A percentile compares a stretch with the other conserved stretches of the same genome.
Evolutionary conservation across 1,284 basidiomycete genomes (phyloP).

Genomic region (Cutaneotrichosporon dermatis): DNA sequence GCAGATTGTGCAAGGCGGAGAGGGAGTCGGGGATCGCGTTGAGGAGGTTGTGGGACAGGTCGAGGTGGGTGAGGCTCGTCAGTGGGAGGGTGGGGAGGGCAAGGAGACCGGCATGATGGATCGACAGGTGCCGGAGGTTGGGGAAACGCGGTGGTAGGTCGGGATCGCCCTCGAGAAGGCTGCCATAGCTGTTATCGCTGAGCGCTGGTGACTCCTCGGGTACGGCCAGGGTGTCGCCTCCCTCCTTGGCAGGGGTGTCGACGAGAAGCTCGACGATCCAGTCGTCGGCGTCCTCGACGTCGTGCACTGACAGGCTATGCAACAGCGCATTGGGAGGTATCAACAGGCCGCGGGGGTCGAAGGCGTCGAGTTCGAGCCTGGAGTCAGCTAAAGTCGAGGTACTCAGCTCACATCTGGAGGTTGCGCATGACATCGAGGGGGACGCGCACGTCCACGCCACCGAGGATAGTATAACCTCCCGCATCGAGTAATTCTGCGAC

Average conservation of each 20-base stretch:
- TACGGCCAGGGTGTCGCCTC: no score
- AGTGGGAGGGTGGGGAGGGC: conserved; percentile 59
- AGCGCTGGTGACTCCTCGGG: no score
- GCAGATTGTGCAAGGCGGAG: conserved; percentile 66
- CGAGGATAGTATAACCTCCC: conserved; percentile 44
- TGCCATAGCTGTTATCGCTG: neutral
- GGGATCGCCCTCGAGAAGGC: neutral
- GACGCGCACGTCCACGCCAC: conserved; percentile 46
- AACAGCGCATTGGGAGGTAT: conserved; percentile 37
- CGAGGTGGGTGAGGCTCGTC: conserved; percentile 81
- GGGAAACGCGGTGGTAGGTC: conserved; percentile 35
- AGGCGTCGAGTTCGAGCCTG: conserved; percentile 47
- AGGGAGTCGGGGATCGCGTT: conserved; percentile 57
- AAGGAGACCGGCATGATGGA: conserved; percentile 37
- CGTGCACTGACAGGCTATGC: conserved; percentile 41
- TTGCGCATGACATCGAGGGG: conserved; percentile 46
- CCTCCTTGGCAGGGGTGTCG: neutral
- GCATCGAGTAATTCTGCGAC: conserved; percentile 45
- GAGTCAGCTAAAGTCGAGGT: neutral
- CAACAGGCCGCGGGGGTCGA: conserved; percentile 43
- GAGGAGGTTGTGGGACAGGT: conserved; percentile 79
- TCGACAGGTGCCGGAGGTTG: conserved; percentile 40
- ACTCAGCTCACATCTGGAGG: conserved; percentile 38
- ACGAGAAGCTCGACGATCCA: conserved; percentile 43
- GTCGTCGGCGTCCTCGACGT: conserved; percentile 47